Evolutionary conservation across 1,284 basidiomycete genomes (phyloP).

Genomic region (Ceratobasidium sp.): DNA sequence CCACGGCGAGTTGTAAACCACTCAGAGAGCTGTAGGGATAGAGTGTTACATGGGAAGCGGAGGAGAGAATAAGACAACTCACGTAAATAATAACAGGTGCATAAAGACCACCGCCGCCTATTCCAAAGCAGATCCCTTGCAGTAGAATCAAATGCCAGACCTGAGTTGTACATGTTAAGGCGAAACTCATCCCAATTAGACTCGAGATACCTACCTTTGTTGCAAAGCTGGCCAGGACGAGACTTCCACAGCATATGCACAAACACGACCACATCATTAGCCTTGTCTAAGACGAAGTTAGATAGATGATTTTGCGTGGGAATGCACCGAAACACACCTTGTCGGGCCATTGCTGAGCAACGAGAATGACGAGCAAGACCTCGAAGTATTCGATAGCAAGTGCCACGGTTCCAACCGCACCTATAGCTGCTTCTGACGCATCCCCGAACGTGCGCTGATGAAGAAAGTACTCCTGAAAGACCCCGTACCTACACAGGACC

Average conservation of each 20-base stretch:
- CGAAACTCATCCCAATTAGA: not conserved
- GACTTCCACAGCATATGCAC: constrained; percentile 34
- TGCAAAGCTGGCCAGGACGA: constrained; percentile 46
- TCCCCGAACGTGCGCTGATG: constrained; percentile 45
- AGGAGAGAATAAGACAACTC: not conserved
- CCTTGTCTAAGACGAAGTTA: constrained; percentile 25
- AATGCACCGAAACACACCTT: constrained; percentile 3
- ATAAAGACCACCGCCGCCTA: constrained; percentile 44
- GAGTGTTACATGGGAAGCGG: too few species aligned
- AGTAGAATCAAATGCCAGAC: constrained; percentile 45
- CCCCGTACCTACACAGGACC: constrained; percentile 48
- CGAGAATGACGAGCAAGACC: constrained; percentile 32
- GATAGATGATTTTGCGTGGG: too few species aligned
- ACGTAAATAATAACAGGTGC: constrained; percentile 43
- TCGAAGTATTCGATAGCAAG: constrained; percentile 44
- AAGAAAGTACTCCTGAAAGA: constrained; percentile 51
- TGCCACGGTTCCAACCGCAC: constrained; percentile 44
- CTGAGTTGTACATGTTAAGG: not conserved
- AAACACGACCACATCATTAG: constrained; percentile 42
- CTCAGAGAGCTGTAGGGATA: constrained; percentile 40
- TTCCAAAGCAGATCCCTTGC: constrained; percentile 43
- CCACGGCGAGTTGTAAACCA: constrained; percentile 45
- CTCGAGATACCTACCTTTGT: constrained; percentile 5
- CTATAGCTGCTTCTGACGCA: constrained; percentile 40
- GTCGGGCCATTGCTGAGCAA: constrained; percentile 32